Evolutionary conservation across 768 basidiomycete genomes (phyloP).

Genomic region (Crucibulum laeve): DNA sequence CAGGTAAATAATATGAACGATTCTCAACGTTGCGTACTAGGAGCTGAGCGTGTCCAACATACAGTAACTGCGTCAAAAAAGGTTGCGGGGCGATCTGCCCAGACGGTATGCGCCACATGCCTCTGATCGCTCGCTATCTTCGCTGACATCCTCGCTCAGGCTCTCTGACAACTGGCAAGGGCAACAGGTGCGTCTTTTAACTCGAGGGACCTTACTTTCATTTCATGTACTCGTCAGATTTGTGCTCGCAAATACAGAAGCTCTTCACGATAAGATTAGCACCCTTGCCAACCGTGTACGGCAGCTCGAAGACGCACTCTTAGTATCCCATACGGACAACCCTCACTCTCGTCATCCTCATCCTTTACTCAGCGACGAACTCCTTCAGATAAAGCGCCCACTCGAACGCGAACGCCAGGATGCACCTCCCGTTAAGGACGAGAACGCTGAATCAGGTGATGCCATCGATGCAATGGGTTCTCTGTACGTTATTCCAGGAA

Average conservation of each 20-base stretch:
- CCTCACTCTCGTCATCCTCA: conserved; percentile 47
- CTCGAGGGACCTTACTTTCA: conserved; percentile 3
- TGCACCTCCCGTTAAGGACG: conserved; percentile 27
- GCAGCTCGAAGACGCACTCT: conserved; percentile 65
- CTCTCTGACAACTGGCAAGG: conserved; percentile 69
- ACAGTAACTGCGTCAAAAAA: conserved; percentile 55
- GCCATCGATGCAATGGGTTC: conserved; percentile 63
- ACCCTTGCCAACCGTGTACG: conserved; percentile 57
- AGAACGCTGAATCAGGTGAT: conserved; percentile 46
- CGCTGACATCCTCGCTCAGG: conserved; percentile 29
- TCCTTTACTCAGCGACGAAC: conserved; percentile 55
- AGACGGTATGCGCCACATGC: conserved; percentile 35
- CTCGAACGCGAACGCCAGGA: conserved; percentile 55
- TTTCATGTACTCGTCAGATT: conserved; percentile 34
- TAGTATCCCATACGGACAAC: conserved; percentile 43
- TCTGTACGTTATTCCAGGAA: conserved; percentile 34
- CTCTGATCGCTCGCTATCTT: conserved; percentile 7
- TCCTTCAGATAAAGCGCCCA: conserved; percentile 64
- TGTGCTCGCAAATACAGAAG: conserved; percentile 68
- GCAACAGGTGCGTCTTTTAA: conserved; percentile 48
- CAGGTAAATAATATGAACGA: conserved; percentile 32
- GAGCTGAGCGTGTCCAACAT: conserved; percentile 11
- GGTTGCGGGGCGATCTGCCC: conserved; percentile 63
- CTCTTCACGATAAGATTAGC: conserved; percentile 64
- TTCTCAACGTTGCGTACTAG: conserved; percentile 1